These are phyloP conservation scores for Candida krabiensis DNA, from an alignment of 805 yeast species.

Conservation along the genomic window DNA sequence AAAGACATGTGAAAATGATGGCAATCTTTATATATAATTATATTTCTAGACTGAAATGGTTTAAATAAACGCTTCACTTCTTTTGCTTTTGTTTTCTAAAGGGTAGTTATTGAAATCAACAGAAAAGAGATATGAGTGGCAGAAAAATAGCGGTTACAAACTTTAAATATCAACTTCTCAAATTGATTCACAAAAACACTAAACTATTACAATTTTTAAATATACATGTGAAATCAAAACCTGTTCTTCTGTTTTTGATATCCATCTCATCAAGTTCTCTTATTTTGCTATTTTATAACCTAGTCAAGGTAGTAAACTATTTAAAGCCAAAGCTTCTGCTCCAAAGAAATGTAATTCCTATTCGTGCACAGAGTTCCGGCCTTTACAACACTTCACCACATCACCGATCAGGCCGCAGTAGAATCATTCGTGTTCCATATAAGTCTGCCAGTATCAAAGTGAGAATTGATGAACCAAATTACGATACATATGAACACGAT, in stretches of 20 bases:
- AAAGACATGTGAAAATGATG: too few species aligned
- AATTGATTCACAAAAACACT: slow-evolving; percentile 16
- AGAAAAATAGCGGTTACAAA: too few species aligned
- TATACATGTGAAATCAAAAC: slow-evolving; percentile 31
- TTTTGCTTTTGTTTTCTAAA: too few species aligned
- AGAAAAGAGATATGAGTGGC: too few species aligned
- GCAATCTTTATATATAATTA: too few species aligned
- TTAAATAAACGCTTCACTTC: too few species aligned
- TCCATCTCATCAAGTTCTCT: slow-evolving; percentile 28
- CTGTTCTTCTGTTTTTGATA: slow-evolving; percentile 32
- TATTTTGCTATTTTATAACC: slow-evolving; percentile 22
- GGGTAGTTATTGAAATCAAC: too few species aligned
- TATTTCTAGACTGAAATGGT: too few species aligned
- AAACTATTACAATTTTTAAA: slow-evolving; percentile 21
- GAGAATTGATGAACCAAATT: slow-evolving; percentile 46
- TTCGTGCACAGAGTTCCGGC: slow-evolving; percentile 8
- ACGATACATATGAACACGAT: slow-evolving; percentile 56
- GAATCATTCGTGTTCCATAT: slow-evolving; percentile 51
- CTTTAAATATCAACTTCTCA: neutral
- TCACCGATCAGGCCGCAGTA: slow-evolving; percentile 26
- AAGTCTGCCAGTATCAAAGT: slow-evolving; percentile 40
- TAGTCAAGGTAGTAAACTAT: slow-evolving; percentile 24
- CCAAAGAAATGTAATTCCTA: neutral
- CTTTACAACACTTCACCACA: neutral
- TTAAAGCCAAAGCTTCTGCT: slow-evolving; percentile 12